A percentile compares a stretch with the other conserved stretches of the same genome.
phyloP scores from a whole-genome alignment of 495 filamentous ascomycete genomes.

The Hypoxylon intermedium region DNA sequence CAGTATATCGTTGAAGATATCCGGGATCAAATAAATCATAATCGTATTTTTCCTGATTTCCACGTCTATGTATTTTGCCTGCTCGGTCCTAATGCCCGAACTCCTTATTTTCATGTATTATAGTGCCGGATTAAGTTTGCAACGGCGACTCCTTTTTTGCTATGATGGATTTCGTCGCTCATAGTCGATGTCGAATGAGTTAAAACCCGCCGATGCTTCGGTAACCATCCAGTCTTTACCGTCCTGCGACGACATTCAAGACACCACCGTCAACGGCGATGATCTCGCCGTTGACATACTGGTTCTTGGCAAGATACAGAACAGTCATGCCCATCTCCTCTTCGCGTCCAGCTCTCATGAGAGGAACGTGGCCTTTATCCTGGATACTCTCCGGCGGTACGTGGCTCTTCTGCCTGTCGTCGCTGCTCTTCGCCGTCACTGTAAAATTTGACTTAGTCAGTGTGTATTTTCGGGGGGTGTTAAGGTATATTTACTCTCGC shows the following conservation, averaged over 20 bases:
- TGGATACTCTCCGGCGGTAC: conserved; percentile 57
- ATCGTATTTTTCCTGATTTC: no score
- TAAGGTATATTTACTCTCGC: conserved; percentile 48
- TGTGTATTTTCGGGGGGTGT: no score
- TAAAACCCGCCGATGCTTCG: no score
- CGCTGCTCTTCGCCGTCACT: conserved; percentile 65
- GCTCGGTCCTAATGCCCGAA: not conserved
- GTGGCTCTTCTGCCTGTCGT: conserved; percentile 61
- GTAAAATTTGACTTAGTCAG: not conserved
- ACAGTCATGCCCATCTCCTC: conserved; percentile 66
- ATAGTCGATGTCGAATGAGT: no score
- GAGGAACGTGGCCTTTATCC: conserved; percentile 61
- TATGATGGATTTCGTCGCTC: no score
- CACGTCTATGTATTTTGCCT: no score
- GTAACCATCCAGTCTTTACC: conserved; percentile 11
- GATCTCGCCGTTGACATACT: conserved; percentile 69
- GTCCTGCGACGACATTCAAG: conserved; percentile 46
- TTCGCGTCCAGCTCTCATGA: conserved; percentile 57
- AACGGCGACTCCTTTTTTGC: no score
- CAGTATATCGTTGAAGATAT: not conserved
- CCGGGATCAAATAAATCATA: no score
- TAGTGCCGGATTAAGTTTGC: not conserved
- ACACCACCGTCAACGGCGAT: conserved; percentile 67
- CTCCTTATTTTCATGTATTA: not conserved
- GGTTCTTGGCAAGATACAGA: conserved; percentile 64